Percentiles rank a stretch among this genome's conserved stretches.
These are phyloP conservation scores for Aspergillus avenaceus DNA, from an alignment of 495 filamentous ascomycete species.

Conservation along the genomic window DNA sequence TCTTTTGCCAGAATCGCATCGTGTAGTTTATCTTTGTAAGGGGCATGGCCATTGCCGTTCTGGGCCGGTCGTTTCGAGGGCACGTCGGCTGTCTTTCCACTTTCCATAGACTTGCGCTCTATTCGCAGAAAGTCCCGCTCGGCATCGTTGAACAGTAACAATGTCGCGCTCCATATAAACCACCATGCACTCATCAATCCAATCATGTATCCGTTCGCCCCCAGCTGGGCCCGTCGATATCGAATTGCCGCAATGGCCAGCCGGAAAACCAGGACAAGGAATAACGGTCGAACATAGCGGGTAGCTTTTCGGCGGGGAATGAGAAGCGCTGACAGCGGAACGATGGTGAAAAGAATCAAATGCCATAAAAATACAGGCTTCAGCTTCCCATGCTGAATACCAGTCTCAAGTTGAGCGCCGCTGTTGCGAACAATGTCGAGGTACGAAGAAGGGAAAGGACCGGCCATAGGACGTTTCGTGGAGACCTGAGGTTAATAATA, in stretches of 20 bases:
- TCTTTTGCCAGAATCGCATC: not conserved
- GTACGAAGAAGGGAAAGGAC: constrained; percentile 11
- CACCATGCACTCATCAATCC: constrained; percentile 65
- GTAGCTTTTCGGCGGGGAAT: constrained; percentile 23
- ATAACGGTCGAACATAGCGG: constrained; percentile 42
- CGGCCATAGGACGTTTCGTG: constrained; percentile 17
- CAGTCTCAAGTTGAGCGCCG: constrained; percentile 13
- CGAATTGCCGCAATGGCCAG: constrained; percentile 37
- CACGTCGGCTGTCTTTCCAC: not conserved
- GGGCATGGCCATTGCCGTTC: constrained; percentile 16
- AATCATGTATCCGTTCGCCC: constrained; percentile 61
- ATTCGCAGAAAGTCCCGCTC: constrained; percentile 68
- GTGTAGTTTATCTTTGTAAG: not conserved
- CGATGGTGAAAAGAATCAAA: constrained; percentile 21
- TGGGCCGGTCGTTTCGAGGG: not conserved
- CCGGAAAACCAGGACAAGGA: constrained; percentile 49
- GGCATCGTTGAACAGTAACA: constrained; percentile 61
- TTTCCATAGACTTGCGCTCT: constrained; percentile 23
- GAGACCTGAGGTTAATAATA: not conserved
- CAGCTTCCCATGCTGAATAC: constrained; percentile 26
- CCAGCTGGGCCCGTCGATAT: constrained; percentile 47
- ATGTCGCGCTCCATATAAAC: constrained; percentile 56
- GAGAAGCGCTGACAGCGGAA: constrained; percentile 32
- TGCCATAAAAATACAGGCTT: constrained; percentile 40
- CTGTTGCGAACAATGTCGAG: constrained; percentile 12